phyloP scores from a whole-genome alignment of 192 early-diverging fungal species.

The Linnemannia zychae region DNA sequence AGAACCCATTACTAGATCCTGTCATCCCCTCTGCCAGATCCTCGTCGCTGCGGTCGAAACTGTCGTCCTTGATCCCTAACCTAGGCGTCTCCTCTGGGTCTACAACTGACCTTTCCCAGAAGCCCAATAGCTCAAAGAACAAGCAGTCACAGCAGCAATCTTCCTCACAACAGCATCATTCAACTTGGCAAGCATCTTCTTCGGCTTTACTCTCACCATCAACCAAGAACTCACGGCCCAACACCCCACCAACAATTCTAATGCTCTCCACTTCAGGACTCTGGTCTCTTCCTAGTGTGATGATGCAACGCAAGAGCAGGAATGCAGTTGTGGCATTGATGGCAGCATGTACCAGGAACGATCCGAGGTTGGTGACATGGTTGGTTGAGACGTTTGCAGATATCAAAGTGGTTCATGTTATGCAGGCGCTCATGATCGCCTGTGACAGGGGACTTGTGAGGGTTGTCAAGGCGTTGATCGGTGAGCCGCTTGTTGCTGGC shows the following conservation, averaged over 20 bases:
- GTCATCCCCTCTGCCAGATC: constrained; percentile 21
- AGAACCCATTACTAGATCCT: not conserved
- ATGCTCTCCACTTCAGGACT: constrained; percentile 34
- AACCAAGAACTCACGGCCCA: not conserved
- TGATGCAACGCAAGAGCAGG: constrained; percentile 49
- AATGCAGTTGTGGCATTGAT: constrained; percentile 47
- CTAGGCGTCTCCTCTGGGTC: not conserved
- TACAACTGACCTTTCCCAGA: not conserved
- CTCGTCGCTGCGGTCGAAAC: constrained; percentile 14
- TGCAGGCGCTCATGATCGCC: constrained; percentile 52
- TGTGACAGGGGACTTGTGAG: constrained; percentile 39
- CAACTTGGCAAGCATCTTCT: not conserved
- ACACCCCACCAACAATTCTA: constrained; percentile 8
- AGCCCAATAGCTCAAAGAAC: not conserved
- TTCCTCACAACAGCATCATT: not conserved
- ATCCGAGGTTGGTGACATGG: constrained; percentile 36
- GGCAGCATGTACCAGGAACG: constrained; percentile 44
- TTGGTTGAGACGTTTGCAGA: constrained; percentile 49
- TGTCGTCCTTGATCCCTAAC: not conserved
- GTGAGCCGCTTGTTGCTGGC: not conserved
- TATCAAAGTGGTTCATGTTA: constrained; percentile 40
- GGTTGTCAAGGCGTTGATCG: constrained; percentile 23
- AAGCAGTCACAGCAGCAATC: not conserved
- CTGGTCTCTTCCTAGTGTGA: constrained; percentile 28
- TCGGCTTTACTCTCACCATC: not conserved